Evolutionary conservation across 176 grass and related monocot species (phyloP).

Genomic region (Oryza australiensis): DNA sequence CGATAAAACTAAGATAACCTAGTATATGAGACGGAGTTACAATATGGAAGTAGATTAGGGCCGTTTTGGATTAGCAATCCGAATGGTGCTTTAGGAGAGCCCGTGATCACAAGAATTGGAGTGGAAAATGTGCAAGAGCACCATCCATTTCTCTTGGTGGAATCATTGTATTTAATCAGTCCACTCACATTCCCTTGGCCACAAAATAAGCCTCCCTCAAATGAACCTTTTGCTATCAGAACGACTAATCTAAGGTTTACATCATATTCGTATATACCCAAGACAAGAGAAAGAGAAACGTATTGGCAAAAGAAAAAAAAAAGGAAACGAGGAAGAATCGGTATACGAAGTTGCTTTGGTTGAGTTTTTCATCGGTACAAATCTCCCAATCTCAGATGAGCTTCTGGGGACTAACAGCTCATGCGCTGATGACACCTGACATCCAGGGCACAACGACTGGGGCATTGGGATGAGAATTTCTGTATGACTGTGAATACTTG

Average conservation of each 20-base stretch:
- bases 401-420: constrained; percentile 7
- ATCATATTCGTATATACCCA: constrained; percentile 43
- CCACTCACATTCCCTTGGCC: constrained; percentile 3
- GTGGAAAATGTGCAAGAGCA: background rate
- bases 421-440: constrained; percentile 69
- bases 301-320: background rate
- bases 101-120: background rate
- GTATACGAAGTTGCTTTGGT: constrained; percentile 17
- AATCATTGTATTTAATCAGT: constrained; percentile 12
- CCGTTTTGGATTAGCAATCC: too few species aligned
- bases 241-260: constrained; percentile 51
- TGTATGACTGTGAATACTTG: constrained; percentile 82
- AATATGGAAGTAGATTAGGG: too few species aligned
- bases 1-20: too few species aligned
- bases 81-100: background rate
- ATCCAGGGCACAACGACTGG: constrained; percentile 90
- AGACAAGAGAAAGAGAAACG: background rate
- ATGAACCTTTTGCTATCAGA: constrained; percentile 29
- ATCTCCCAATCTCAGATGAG: background rate
- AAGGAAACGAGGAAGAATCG: background rate
- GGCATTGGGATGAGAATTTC: constrained; percentile 74
- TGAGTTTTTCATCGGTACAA: constrained; percentile 15
- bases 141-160: background rate
- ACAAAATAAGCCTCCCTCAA: constrained; percentile 28
- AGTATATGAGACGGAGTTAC: too few species aligned